phyloP scores from a whole-genome alignment of 805 yeast species.

The Scheffersomyces lignosus region DNA sequence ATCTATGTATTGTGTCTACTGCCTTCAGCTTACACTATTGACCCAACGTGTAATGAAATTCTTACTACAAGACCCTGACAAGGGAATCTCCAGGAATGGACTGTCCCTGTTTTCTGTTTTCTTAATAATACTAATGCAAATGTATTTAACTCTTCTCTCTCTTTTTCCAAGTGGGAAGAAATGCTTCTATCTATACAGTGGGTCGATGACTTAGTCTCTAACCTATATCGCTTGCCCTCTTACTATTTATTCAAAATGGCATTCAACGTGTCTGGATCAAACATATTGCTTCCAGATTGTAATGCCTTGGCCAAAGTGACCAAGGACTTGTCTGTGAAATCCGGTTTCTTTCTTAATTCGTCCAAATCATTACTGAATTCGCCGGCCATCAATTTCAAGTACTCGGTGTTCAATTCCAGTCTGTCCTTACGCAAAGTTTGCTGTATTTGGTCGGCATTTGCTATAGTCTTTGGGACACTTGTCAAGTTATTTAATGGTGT shows the following conservation, averaged over 20 bases:
- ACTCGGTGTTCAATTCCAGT: slow-evolving; percentile 48
- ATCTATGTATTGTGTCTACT: too few relatives aligned
- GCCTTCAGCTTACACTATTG: too few relatives aligned
- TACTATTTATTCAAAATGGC: slow-evolving; percentile 19
- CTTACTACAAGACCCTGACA: too few relatives aligned
- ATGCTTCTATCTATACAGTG: too few relatives aligned
- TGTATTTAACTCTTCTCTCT: too few relatives aligned
- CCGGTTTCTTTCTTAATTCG: slow-evolving; percentile 59
- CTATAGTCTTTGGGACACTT: slow-evolving; percentile 11
- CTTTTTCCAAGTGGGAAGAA: too few relatives aligned
- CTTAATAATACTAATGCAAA: too few relatives aligned
- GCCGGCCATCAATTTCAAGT: slow-evolving; percentile 53
- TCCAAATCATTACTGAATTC: slow-evolving; percentile 64
- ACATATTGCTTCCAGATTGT: slow-evolving; percentile 59
- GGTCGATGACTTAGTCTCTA: too few relatives aligned
- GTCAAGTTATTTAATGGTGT: slow-evolving; percentile 17
- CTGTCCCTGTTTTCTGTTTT: too few relatives aligned
- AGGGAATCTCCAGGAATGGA: too few relatives aligned
- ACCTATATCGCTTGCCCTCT: too few relatives aligned
- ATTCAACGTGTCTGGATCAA: slow-evolving; percentile 51
- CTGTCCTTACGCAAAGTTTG: slow-evolving; percentile 27
- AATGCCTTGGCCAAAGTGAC: slow-evolving; percentile 56
- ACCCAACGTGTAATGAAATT: too few relatives aligned
- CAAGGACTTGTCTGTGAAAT: slow-evolving; percentile 58
- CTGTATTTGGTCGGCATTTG: slow-evolving; percentile 15